These are phyloP conservation scores for Borovskyia barvae DNA, from an alignment of 208 protist species.

Conservation along the genomic window DNA sequence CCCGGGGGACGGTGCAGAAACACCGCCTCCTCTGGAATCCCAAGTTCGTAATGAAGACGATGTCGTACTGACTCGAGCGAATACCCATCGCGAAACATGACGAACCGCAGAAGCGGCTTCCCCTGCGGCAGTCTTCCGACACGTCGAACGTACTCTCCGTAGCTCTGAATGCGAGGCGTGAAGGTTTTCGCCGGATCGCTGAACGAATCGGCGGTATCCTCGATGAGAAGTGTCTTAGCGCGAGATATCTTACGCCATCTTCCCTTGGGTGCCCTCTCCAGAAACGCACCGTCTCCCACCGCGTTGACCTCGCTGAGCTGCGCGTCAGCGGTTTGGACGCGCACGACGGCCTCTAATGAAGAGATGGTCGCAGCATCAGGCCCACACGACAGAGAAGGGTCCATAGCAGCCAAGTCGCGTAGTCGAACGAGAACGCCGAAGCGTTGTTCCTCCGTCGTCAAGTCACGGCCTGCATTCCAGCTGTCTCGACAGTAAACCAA, in stretches of 20 bases:
- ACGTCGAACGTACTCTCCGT: constrained; percentile 72
- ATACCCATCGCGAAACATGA: constrained; percentile 70
- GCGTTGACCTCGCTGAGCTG: constrained; percentile 73
- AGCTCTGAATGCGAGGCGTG: constrained; percentile 54
- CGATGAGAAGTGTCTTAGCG: constrained; percentile 55
- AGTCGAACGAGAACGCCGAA: constrained; percentile 50
- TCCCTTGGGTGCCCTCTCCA: constrained; percentile 49
- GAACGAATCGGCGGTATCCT: constrained; percentile 63
- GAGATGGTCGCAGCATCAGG: too few species aligned
- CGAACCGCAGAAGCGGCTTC: constrained; percentile 61
- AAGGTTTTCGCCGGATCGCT: constrained; percentile 63
- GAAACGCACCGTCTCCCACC: constrained; percentile 29
- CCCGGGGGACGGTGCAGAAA: constrained; percentile 38
- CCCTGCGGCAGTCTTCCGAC: constrained; percentile 52
- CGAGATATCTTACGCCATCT: constrained; percentile 81
- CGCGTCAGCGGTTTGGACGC: constrained; percentile 62
- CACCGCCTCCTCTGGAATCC: constrained; percentile 45
- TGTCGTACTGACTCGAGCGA: constrained; percentile 45
- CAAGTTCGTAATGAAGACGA: constrained; percentile 71
- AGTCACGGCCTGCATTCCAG: constrained; percentile 56
- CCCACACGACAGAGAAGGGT: too few species aligned
- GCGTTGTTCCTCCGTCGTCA: constrained; percentile 47
- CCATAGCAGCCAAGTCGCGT: neutral
- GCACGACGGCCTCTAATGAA: constrained; percentile 43
- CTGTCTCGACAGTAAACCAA: constrained; percentile 31